A percentile compares a stretch with the other conserved stretches of the same genome.
Evolutionary conservation across 2,329 filamentous ascomycete species (phyloP).

Genomic region (Venturia asperata): DNA sequence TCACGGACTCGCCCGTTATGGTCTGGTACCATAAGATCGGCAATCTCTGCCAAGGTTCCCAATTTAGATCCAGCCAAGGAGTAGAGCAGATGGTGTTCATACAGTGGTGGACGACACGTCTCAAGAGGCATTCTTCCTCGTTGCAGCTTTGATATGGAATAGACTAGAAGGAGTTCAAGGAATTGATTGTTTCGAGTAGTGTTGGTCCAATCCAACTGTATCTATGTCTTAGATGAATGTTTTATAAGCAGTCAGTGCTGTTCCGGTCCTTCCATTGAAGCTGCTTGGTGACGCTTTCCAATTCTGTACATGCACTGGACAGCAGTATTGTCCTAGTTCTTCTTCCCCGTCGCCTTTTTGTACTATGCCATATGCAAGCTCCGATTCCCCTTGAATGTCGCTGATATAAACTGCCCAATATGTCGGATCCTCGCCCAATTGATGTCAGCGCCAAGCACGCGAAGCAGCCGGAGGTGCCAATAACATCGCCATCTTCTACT

Average conservation of each 20-base stretch:
- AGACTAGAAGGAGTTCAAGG: not conserved
- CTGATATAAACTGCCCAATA: not conserved
- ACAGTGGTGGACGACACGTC: not conserved
- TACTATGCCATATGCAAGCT: not conserved
- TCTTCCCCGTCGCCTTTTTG: not conserved
- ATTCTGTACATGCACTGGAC: not conserved
- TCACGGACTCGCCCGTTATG: not conserved
- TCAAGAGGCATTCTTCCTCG: not conserved
- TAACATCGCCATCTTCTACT: slow-evolving; percentile 5
- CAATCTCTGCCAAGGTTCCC: no score
- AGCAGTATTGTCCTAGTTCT: not conserved
- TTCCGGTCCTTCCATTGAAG: not conserved
- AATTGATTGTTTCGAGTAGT: not conserved
- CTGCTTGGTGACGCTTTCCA: not conserved
- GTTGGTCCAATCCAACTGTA: not conserved
- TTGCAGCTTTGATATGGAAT: not conserved
- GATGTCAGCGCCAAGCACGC: slow-evolving; percentile 7
- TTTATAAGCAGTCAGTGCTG: not conserved
- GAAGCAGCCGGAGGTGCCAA: not conserved
- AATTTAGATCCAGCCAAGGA: no score
- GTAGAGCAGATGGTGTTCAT: not conserved
- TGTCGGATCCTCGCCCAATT: slow-evolving; percentile 2
- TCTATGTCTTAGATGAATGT: not conserved
- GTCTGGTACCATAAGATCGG: no score
- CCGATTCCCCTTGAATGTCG: not conserved